Base-by-base conservation (phyloP, 306 rosid genomes). In the Delonix regia region DNA sequence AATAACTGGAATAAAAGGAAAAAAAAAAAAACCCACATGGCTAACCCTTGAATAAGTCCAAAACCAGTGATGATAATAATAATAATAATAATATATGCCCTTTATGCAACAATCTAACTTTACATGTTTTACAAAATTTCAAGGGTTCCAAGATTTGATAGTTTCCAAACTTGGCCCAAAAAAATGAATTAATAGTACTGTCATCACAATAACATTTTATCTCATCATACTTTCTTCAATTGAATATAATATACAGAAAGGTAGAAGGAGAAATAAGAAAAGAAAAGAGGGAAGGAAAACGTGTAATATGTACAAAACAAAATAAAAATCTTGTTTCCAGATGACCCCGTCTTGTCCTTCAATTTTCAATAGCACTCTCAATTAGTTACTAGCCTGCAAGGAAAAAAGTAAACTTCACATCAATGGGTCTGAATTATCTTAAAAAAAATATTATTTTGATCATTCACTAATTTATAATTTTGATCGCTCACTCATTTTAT, bases 271-370 rank as follows among this genome's bases (percentile, higher is more conserved):
- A n/a, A 14, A 33, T 19, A 6, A 36, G 79, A 21, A 55, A 6
- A 36, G 79, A 21, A 55, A 63, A 63, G 73, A 75, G 65, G 83
- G 59, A 74, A 28, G 55, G 6, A 74, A 80, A 71, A 56, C 15
- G 24, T 62, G 69, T 48, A n/a, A n/a, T 78, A 81, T 83, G 61
- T 85, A 84, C 88, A 89, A 36, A 48, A 81, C 88, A 89, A 42
- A 64, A 72, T 39, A 65, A 72, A 66, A 67, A 39, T 77, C 16
- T 47, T 39, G 82, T 52, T 79, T 60, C 53, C 47, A 24, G 72
- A 41, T 80, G 76, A 80, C 44, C 79, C 34, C 74, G 48, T 66
- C 78, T 30, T 60, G 59, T 53, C 71, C 66, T 57, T 72, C 66
- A 69, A 70, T 71, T 6, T 25, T 55, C 61, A 30, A 44, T 45